Evolutionary conservation across 345 rosid genomes (phyloP).

Genomic region (Triadica sebifera): DNA sequence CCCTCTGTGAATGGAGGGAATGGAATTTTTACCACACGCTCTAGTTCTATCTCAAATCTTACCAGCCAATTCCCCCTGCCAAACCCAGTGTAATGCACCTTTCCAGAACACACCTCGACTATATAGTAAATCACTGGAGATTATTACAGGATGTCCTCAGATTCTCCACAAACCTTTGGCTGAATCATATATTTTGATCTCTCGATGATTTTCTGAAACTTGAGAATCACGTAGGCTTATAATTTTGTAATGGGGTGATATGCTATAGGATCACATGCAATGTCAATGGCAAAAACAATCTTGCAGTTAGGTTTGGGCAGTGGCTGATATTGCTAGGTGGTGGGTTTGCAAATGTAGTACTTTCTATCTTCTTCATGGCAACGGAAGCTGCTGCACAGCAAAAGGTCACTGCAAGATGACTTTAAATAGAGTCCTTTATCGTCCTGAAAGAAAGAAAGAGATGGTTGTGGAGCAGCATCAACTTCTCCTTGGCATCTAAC

Average conservation of each 20-base stretch:
- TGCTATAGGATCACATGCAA: constrained; percentile 24
- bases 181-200: constrained; percentile 17
- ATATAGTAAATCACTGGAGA: constrained; percentile 7
- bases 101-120: constrained; percentile 26
- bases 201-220: not conserved
- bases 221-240: constrained; percentile 24
- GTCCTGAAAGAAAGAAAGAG: constrained; percentile 25
- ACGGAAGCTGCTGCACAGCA: constrained; percentile 33
- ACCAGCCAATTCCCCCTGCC: constrained; percentile 17
- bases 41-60: constrained; percentile 18
- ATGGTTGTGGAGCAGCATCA: constrained; percentile 19
- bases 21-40: constrained; percentile 15
- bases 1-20: constrained; percentile 25
- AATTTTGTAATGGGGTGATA: constrained; percentile 14
- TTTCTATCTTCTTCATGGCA: constrained; percentile 21
- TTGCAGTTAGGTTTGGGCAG: constrained; percentile 21
- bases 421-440: constrained; percentile 18
- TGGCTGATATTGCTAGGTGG: constrained; percentile 22
- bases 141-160: not conserved
- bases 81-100: constrained; percentile 30
- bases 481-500: constrained; percentile 5
- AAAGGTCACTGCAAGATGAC: constrained; percentile 29
- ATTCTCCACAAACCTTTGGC: constrained; percentile 26
- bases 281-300: constrained; percentile 17
- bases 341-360: constrained; percentile 29